Evolutionary conservation across 208 protist species (phyloP), one percentile per base, ranked within the genome.

Genomic region (Eutreptiella sp.): DNA sequence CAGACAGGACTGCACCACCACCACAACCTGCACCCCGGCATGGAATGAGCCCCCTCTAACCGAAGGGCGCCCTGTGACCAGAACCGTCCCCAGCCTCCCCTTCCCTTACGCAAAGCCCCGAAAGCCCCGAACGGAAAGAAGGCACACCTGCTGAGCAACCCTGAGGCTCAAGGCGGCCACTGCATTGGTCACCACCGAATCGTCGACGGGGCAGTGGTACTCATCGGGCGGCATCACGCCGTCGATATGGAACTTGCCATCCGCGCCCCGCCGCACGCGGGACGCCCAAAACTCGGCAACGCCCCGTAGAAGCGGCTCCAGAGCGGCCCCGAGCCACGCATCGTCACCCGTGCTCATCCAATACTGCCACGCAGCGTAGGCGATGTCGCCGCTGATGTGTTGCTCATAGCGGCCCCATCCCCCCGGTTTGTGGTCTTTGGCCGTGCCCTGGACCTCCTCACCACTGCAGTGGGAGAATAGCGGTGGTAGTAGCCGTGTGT

Each of bases 331-430:
- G n/a, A 75, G n/a, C 53, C 46, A 69, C 2, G 58, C n/a, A 0
- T 21, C 4, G 35, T 79, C 53, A 27, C 38, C 41, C 7, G 68
- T 75, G 11, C 21, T 3, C 31, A 60, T 38, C 4, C 21, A 80
- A 14, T 66, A 70, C 31, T 75, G 57, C 58, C 43, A 38, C 2
- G 67, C 19, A 26, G 73, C 68, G 26, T 53, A 68, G 3, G 53
- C 31, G 3, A 78, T 46, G 38, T 78, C 73, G 23, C 66, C 57
- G 3, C 59, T 77, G 1, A 78, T 80, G 45, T 78, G 73, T 46
- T 76, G 50, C 26, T 78, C 73, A 3, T 53, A 31, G 19, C n/a
- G n/a, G n/a, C n/a, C n/a, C n/a, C n/a, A n/a, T n/a, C n/a, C n/a
- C n/a, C n/a, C n/a, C n/a, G n/a, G n/a, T n/a, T n/a, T n/a, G n/a